These are phyloP conservation scores for Megacollybia marginata DNA, from an alignment of 768 basidiomycete species.

Conservation along the genomic window DNA sequence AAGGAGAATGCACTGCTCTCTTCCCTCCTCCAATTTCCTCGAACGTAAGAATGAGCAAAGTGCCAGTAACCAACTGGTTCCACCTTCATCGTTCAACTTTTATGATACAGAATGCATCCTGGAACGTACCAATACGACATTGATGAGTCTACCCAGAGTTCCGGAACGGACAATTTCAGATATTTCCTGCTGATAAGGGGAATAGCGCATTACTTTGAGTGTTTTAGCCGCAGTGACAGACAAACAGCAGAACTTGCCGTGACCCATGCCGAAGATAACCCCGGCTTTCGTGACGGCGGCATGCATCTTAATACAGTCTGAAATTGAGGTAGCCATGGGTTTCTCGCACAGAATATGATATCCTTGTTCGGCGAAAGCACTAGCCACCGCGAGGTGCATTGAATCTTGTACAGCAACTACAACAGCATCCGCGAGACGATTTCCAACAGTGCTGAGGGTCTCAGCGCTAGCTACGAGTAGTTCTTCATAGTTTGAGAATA, in stretches of 20 bases:
- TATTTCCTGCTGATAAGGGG: slow-evolving; percentile 71
- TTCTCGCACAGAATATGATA: slow-evolving; percentile 92
- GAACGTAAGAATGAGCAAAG: slow-evolving; percentile 86
- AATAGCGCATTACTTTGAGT: slow-evolving; percentile 71
- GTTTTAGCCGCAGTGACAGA: neutral
- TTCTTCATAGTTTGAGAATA: slow-evolving; percentile 67
- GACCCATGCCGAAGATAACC: slow-evolving; percentile 80
- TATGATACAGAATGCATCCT: too few species aligned
- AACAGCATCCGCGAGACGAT: slow-evolving; percentile 75
- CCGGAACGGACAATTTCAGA: slow-evolving; percentile 66
- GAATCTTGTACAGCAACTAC: slow-evolving; percentile 75
- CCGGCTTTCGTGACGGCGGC: slow-evolving; percentile 59
- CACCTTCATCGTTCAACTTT: slow-evolving; percentile 28
- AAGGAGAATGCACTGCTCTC: slow-evolving; percentile 68
- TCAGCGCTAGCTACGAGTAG: slow-evolving; percentile 63
- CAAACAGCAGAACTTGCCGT: slow-evolving; percentile 43
- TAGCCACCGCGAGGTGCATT: slow-evolving; percentile 67
- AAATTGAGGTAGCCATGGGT: slow-evolving; percentile 75
- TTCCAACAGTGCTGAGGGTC: slow-evolving; percentile 54
- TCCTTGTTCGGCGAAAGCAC: slow-evolving; percentile 72
- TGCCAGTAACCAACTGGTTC: slow-evolving; percentile 86
- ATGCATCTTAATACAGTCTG: slow-evolving; percentile 73
- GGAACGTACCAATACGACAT: slow-evolving; percentile 43
- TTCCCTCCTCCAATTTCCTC: slow-evolving; percentile 75
- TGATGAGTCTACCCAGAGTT: slow-evolving; percentile 68